Percentiles rank a stretch among this genome's conserved stretches.
phyloP scores from a whole-genome alignment of 73 alveolate genomes.

The Symbiodinium pilosum region DNA sequence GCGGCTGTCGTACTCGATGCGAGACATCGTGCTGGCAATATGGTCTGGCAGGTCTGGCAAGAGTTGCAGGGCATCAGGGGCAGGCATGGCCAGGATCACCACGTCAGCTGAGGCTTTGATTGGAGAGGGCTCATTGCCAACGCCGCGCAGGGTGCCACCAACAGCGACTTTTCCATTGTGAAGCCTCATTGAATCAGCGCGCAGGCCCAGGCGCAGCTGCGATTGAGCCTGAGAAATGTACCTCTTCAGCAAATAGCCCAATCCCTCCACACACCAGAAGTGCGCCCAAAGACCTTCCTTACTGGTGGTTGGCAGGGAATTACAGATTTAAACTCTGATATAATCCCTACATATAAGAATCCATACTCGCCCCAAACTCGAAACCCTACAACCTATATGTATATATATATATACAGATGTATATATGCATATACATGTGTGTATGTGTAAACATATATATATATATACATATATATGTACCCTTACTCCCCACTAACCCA shows the following conservation, averaged over 20 bases:
- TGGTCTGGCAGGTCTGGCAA: not conserved
- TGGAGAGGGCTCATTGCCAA: not conserved
- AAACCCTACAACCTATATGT: no score
- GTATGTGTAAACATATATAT: no score
- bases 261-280: constrained; percentile 24
- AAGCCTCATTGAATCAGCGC: not conserved
- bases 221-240: not conserved
- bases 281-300: constrained; percentile 76
- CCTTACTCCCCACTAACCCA: no score
- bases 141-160: not conserved
- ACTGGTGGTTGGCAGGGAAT: no score
- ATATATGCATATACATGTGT: no score
- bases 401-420: no score
- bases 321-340: no score
- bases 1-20: constrained; percentile 53
- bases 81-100: constrained; percentile 81
- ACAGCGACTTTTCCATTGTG: not conserved
- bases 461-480: no score
- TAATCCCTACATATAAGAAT: no score
- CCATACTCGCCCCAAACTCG: no score
- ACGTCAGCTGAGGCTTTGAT: constrained; percentile 30
- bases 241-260: constrained; percentile 12
- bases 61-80: constrained; percentile 30
- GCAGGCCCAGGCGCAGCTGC: constrained; percentile 16
- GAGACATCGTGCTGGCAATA: not conserved